These are phyloP conservation scores for Aphanomyces cochlioides DNA, from an alignment of 352 stramenopile species.

Conservation along the genomic window DNA sequence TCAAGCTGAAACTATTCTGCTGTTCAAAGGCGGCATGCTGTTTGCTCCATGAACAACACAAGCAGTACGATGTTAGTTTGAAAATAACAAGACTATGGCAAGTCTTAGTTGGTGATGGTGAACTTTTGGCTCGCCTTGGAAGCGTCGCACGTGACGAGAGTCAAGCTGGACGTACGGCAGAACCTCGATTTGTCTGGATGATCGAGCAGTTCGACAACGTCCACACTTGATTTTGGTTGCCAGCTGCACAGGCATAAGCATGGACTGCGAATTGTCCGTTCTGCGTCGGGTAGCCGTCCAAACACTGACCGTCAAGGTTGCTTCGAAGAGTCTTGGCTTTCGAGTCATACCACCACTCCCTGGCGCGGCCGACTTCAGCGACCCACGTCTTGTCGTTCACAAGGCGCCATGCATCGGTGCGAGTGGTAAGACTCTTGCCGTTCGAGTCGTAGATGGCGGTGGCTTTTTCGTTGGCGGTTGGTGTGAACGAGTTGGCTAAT, in stretches of 20 bases:
- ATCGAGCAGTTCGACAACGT: no score
- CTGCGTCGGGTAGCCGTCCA: no score
- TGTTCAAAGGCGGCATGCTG: no score
- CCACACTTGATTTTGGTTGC: no score
- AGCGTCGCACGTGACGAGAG: background rate
- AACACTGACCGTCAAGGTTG: no score
- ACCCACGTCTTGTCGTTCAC: slow-evolving; percentile 8
- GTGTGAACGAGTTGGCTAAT: background rate
- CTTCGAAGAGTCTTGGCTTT: background rate
- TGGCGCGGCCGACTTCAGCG: background rate
- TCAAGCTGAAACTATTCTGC: no score
- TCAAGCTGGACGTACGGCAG: background rate
- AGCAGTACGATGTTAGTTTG: no score
- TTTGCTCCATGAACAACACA: no score
- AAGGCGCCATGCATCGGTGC: background rate
- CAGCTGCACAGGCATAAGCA: no score
- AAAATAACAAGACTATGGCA: no score
- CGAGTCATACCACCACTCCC: background rate
- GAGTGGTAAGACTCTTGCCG: background rate
- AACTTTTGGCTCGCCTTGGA: background rate
- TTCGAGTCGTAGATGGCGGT: background rate
- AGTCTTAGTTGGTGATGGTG: background rate
- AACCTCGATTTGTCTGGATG: no score
- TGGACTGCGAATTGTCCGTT: no score
- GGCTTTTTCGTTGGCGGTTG: background rate